phyloP scores from a whole-genome alignment of 2,329 filamentous ascomycete species.

The Elsinoe australis region DNA sequence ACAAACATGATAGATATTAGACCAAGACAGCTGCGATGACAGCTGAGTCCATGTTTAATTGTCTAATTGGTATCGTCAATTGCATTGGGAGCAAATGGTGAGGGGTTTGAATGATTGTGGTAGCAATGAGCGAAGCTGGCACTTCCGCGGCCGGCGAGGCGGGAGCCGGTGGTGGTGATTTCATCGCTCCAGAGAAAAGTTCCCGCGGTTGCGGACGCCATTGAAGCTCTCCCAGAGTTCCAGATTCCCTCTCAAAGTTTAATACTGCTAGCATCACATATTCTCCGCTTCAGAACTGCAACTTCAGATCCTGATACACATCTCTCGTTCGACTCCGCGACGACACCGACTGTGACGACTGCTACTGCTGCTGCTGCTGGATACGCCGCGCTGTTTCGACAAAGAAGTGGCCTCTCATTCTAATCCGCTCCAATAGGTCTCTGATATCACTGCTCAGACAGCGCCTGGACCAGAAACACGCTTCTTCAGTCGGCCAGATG shows the following conservation, averaged over 20 bases:
- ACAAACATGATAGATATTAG: too few relatives aligned
- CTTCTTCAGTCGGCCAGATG: conserved; percentile 23
- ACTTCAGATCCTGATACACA: neutral
- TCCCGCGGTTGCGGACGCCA: conserved; percentile 15
- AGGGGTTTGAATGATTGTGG: neutral
- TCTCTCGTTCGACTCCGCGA: neutral
- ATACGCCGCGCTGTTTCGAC: neutral
- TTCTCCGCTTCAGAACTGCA: neutral
- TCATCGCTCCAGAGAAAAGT: conserved; percentile 14
- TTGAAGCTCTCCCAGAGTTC: conserved; percentile 10
- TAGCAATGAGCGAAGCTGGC: neutral
- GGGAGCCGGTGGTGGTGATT: conserved; percentile 14
- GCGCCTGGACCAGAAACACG: conserved; percentile 19
- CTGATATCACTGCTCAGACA: conserved; percentile 2
- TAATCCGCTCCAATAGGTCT: neutral
- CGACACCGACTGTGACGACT: neutral
- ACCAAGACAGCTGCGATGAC: neutral
- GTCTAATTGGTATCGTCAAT: neutral
- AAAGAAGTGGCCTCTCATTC: neutral
- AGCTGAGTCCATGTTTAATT: too few relatives aligned
- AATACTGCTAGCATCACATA: conserved; percentile 3
- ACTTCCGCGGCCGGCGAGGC: conserved; percentile 9
- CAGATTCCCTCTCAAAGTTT: conserved; percentile 13
- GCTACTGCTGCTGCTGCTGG: neutral
- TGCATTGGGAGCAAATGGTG: neutral